A percentile compares a stretch with the other conserved stretches of the same genome.
These are phyloP conservation scores for Clarireedia hainanense DNA, from an alignment of 2,329 filamentous ascomycete species.

Conservation along the genomic window DNA sequence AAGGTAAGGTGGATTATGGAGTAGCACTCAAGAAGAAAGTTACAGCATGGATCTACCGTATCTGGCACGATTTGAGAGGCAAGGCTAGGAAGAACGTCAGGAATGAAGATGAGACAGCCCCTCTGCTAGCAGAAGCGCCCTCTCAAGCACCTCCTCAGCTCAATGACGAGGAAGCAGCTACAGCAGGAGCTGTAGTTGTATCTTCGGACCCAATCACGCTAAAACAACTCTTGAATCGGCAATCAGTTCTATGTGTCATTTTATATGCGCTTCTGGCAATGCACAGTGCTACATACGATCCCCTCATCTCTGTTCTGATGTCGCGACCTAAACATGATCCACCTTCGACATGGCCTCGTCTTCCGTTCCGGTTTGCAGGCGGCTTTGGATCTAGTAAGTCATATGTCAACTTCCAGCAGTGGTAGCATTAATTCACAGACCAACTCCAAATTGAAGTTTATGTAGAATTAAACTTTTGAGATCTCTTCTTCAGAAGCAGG, in stretches of 20 bases:
- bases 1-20: not conserved
- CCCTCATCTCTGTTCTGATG: not conserved
- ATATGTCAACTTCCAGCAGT: too few species aligned
- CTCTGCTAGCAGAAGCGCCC: not conserved
- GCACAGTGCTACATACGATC: not conserved
- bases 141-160: not conserved
- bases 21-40: not conserved
- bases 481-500: too few species aligned
- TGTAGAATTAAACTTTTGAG: too few species aligned
- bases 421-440: too few species aligned
- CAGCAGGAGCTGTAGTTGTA: not conserved
- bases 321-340: not conserved
- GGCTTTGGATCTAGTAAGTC: slow-evolving; percentile 3
- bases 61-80: not conserved
- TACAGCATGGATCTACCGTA: not conserved
- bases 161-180: not conserved
- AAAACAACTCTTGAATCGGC: not conserved
- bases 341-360: not conserved
- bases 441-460: too few species aligned
- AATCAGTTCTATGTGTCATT: not conserved
- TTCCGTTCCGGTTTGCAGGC: not conserved
- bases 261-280: not conserved
- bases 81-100: not conserved
- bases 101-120: not conserved
- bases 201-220: not conserved